These are phyloP conservation scores for Saccharomycopsis hybrid DNA, from an alignment of 1,139 yeast species.

Conservation along the genomic window DNA sequence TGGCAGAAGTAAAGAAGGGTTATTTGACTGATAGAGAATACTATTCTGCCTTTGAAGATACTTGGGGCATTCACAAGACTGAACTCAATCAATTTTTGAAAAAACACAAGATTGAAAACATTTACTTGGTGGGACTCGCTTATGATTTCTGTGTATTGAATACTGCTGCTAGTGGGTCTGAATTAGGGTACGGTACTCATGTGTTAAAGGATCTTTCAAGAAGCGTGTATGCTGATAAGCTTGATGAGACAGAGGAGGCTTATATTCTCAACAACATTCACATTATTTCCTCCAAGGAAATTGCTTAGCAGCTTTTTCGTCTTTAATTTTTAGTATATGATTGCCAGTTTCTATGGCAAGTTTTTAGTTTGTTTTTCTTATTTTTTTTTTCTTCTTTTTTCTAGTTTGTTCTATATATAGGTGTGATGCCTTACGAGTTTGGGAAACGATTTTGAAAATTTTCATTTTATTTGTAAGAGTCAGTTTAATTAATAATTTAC, in stretches of 20 bases:
- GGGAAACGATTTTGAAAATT: background rate
- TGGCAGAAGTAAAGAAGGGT: constrained; percentile 59
- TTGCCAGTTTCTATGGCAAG: too few species aligned
- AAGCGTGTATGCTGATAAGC: constrained; percentile 37
- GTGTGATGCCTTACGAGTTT: background rate
- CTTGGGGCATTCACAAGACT: constrained; percentile 68
- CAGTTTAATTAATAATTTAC: constrained; percentile 2
- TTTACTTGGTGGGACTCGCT: constrained; percentile 77
- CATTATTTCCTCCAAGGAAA: constrained; percentile 8
- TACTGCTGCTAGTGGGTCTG: constrained; percentile 65
- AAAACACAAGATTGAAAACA: constrained; percentile 44
- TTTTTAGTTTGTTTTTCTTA: too few species aligned
- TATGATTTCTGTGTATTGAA: constrained; percentile 77
- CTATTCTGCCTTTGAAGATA: constrained; percentile 83
- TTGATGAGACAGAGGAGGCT: constrained; percentile 23
- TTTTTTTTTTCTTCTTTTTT: too few species aligned
- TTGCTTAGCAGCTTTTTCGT: background rate
- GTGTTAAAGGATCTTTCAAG: constrained; percentile 51
- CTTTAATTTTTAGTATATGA: too few species aligned
- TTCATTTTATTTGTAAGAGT: background rate
- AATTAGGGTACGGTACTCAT: constrained; percentile 53
- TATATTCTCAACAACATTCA: constrained; percentile 9
- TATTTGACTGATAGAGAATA: constrained; percentile 66
- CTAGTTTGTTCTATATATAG: too few species aligned
- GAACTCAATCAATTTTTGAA: constrained; percentile 48